Conservation (phyloP, 139 green algal genomes). For the Mesotaenium endlicherianum region DNA sequence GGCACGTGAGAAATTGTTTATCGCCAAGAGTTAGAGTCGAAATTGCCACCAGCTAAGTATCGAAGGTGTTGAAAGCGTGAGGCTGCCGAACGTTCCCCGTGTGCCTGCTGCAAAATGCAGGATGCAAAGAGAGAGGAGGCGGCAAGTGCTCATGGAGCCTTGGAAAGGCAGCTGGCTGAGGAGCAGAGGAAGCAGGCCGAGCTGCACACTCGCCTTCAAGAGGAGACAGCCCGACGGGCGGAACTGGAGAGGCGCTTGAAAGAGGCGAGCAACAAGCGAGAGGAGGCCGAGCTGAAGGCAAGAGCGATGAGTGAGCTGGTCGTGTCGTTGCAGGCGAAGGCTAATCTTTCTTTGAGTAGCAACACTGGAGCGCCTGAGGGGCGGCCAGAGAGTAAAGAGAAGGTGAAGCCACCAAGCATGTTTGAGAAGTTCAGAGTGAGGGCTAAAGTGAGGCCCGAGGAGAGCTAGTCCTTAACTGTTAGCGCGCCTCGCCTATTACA, state of each 20-base stretch:
- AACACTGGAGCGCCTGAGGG: background rate
- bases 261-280: background rate
- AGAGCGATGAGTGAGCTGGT: conserved; percentile 5
- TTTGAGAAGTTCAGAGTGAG: conserved; percentile 3
- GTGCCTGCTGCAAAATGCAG: no score
- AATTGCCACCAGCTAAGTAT: background rate
- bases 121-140: no score
- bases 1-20: background rate
- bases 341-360: background rate
- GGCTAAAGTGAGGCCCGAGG: no score
- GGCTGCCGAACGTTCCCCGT: background rate
- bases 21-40: background rate
- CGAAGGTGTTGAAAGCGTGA: background rate
- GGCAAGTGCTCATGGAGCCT: background rate
- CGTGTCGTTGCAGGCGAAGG: background rate
- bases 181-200: background rate
- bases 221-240: background rate
- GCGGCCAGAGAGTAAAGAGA: background rate
- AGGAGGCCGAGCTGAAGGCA: conserved; percentile 24
- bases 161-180: background rate
- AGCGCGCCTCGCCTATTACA: no score
- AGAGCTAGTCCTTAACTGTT: no score
- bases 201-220: background rate
- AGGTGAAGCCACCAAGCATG: conserved; percentile 5
- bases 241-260: conserved; percentile 1